Base-by-base conservation (phyloP, 2,329 filamentous ascomycete genomes). In the Hirsutella thompsonii region DNA sequence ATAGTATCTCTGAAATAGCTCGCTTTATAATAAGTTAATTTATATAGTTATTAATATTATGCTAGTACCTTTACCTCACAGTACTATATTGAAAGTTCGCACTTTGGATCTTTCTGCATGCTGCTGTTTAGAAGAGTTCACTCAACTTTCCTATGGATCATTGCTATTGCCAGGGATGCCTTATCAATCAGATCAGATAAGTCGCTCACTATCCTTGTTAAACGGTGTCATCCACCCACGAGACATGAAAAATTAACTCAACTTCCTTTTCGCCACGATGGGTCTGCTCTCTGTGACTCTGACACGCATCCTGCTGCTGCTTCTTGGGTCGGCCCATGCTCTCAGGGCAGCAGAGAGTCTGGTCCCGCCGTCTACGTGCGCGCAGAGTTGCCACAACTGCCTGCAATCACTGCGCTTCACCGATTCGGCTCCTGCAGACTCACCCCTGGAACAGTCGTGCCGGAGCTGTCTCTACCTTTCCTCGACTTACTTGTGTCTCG, bases 401-500 rank as follows among this genome's bases (percentile, higher is more conserved):
- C 36, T 37, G 2, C 14, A 5, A 8, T 18, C 36, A 4, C 20
- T 37, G 21, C 21, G 21, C 21, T 37, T 37, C 20, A 37, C 26
- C 36, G 36, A 37, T 16, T 37, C 36, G 2, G 20, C 18, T 21
- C 36, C 36, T n/a, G 8, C 36, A 5, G 36, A n/a, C 10, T 37
- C 36, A 3, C 9, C 8, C 37, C 9, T 41, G 11, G 29, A 13
- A 10, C 8, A 30, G 29, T 30, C 8, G 8, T 30, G 29, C n/a
- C 29, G 29, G 3, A 30, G 29, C 29, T n/a, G 29, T 10, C 8
- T 30, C 3, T 10, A 10, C 8, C 29, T 30, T 4, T 30, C 44
- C 18, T 45, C 42, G 10, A 21, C n/a, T 8, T 45, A 45, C 23
- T 33, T 45, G 0, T 45, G 44, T 19, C 19, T 45, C 3, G 16